Evolutionary conservation across 2,329 filamentous ascomycete genomes (phyloP).

Genomic region (Cladophialophora exuberans): DNA sequence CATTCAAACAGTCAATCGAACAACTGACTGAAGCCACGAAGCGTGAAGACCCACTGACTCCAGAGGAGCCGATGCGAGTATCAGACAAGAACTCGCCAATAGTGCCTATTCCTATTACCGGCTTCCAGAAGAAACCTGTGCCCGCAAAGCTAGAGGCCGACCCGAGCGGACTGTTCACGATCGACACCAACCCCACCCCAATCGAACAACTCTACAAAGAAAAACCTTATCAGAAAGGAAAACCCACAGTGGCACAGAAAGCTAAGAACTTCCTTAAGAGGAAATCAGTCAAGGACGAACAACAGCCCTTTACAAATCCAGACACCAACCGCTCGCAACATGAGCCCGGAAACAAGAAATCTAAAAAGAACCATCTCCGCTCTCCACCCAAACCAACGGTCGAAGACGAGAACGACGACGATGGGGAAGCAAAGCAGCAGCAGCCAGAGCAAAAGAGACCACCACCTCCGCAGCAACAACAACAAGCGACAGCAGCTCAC

Average conservation of each 20-base stretch:
- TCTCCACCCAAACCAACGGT: not conserved
- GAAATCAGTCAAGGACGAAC: slow-evolving; percentile 14
- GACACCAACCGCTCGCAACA: slow-evolving; percentile 5
- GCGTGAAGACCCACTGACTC: not conserved
- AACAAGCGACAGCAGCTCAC: no score
- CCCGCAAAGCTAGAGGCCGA: slow-evolving; percentile 20
- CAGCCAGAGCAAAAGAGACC: no score
- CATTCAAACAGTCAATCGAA: slow-evolving; percentile 19
- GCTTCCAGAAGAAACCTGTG: not conserved
- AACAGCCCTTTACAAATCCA: slow-evolving; percentile 6
- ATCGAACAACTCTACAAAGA: slow-evolving; percentile 21
- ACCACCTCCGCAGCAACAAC: no score
- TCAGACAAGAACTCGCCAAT: slow-evolving; percentile 4
- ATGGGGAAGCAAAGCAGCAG: slow-evolving; percentile 46
- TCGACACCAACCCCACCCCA: slow-evolving; percentile 32
- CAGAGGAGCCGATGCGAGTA: slow-evolving; percentile 2
- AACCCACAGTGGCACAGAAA: slow-evolving; percentile 1
- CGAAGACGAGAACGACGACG: slow-evolving; percentile 37
- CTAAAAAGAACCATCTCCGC: not conserved
- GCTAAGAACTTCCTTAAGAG: slow-evolving; percentile 24
- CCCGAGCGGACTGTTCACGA: slow-evolving; percentile 31
- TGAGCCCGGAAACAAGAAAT: slow-evolving; percentile 34
- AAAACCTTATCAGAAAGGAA: slow-evolving; percentile 11
- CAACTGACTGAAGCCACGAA: slow-evolving; percentile 18
- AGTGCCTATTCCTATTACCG: not conserved